Percentiles rank a stretch among this genome's conserved stretches.
Conservation (phyloP, 1,284 basidiomycete genomes). For the Pyrrhoderma noxium region DNA sequence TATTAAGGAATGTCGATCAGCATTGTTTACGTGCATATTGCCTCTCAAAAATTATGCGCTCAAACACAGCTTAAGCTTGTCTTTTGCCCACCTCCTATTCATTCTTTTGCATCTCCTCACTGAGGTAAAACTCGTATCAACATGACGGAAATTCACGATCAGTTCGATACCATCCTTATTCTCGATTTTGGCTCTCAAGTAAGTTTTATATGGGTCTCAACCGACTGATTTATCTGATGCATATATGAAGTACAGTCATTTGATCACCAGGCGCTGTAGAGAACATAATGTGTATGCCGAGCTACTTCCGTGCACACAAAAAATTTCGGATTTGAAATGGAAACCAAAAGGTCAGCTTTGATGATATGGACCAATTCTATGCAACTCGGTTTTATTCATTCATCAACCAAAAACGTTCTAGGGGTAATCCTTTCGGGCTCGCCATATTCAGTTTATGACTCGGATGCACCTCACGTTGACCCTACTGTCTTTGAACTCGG, state of each 20-base stretch:
- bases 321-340: slow-evolving; percentile 85
- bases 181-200: slow-evolving; percentile 98
- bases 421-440: slow-evolving; percentile 98
- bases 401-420: slow-evolving; percentile 26
- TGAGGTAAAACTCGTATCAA: not conserved
- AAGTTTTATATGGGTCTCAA: slow-evolving; percentile 19
- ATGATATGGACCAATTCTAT: not conserved
- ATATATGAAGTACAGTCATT: slow-evolving; percentile 80
- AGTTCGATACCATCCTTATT: slow-evolving; percentile 96
- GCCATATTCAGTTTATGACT: slow-evolving; percentile 96
- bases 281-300: slow-evolving; percentile 98
- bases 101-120: not conserved
- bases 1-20: no score
- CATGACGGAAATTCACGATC: slow-evolving; percentile 86
- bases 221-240: slow-evolving; percentile 1
- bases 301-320: slow-evolving; percentile 94
- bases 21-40: no score
- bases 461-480: slow-evolving; percentile 90
- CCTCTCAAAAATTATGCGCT: no score
- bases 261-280: slow-evolving; percentile 97
- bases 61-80: no score
- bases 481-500: slow-evolving; percentile 89
- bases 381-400: not conserved
- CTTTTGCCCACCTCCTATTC: not conserved
- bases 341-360: slow-evolving; percentile 78